Percentiles rank a stretch among this genome's conserved stretches.
Evolutionary conservation across 2,329 filamentous ascomycete genomes (phyloP).

Genomic region (Tolypocladium tropicale): DNA sequence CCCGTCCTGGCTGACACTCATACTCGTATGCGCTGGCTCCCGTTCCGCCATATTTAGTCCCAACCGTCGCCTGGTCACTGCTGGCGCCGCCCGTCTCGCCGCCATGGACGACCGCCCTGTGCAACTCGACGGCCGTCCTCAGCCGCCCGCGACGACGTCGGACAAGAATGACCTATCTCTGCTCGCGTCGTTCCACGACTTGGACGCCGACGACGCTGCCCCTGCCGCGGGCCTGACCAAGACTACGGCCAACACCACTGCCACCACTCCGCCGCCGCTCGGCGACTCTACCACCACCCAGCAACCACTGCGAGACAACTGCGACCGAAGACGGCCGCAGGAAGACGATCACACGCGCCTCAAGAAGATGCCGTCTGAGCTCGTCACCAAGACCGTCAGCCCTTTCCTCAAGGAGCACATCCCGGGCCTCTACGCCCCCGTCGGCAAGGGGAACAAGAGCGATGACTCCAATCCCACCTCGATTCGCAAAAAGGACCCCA

Average conservation of each 20-base stretch:
- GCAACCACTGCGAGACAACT: constrained; percentile 31
- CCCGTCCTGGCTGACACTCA: background rate
- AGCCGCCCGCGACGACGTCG: background rate
- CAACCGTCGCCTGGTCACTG: background rate
- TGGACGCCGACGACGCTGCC: background rate
- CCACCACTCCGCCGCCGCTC: background rate
- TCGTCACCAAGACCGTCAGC: constrained; percentile 68
- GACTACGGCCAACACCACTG: no score
- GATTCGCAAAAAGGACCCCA: constrained; percentile 43
- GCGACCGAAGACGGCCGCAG: constrained; percentile 38
- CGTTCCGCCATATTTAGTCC: constrained; percentile 5
- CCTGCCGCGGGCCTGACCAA: background rate
- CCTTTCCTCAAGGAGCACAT: constrained; percentile 90
- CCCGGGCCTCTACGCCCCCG: constrained; percentile 74
- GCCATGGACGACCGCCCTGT: background rate
- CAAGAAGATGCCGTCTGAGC: constrained; percentile 50
- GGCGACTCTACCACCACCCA: constrained; percentile 4
- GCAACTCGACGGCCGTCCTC: background rate
- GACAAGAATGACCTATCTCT: background rate
- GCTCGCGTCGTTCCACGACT: background rate
- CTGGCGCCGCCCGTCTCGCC: background rate
- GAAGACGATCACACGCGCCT: constrained; percentile 39
- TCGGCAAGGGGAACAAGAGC: constrained; percentile 45
- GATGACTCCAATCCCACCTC: constrained; percentile 8
- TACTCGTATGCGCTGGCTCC: background rate